Percentiles rank a stretch among this genome's conserved stretches.
Evolutionary conservation across 768 basidiomycete species (phyloP).

Genomic region (Kwoniella newhampshirensis): DNA sequence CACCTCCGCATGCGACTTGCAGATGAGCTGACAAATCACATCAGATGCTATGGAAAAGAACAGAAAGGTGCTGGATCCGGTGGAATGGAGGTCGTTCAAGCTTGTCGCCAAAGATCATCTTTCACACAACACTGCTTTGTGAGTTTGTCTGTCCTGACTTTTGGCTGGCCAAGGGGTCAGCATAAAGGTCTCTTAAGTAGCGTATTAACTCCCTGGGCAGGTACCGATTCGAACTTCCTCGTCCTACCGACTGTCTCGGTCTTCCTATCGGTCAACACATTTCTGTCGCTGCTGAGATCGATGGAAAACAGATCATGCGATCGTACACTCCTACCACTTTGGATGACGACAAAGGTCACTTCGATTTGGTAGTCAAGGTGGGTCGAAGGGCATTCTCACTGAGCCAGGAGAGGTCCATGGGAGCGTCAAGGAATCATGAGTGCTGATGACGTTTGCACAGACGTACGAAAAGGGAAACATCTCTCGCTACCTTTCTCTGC

Average conservation of each 20-base stretch:
- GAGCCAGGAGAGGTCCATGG: too few relatives aligned
- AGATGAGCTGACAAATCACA: not conserved
- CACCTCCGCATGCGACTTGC: not conserved
- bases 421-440: not conserved
- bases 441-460: conserved; percentile 55
- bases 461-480: conserved; percentile 97
- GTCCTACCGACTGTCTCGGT: conserved; percentile 73
- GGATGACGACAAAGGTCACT: conserved; percentile 88
- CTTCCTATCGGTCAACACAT: conserved; percentile 97
- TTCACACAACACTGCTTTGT: conserved; percentile 96
- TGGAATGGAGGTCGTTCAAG: conserved; percentile 75
- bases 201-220: conserved; percentile 56
- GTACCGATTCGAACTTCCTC: conserved; percentile 86
- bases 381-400: conserved; percentile 7
- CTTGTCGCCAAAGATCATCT: conserved; percentile 76
- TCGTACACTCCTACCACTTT: conserved; percentile 95
- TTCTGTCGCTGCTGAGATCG: conserved; percentile 81
- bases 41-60: conserved; percentile 1
- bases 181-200: too few relatives aligned
- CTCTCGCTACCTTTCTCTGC: conserved; percentile 74
- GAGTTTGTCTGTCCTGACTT: conserved; percentile 35
- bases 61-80: conserved; percentile 41
- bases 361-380: conserved; percentile 97
- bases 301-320: conserved; percentile 83
- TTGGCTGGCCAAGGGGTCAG: too few relatives aligned